Evolutionary conservation across 1,284 basidiomycete species (phyloP).

Genomic region (Ganoderma leucocontextum): DNA sequence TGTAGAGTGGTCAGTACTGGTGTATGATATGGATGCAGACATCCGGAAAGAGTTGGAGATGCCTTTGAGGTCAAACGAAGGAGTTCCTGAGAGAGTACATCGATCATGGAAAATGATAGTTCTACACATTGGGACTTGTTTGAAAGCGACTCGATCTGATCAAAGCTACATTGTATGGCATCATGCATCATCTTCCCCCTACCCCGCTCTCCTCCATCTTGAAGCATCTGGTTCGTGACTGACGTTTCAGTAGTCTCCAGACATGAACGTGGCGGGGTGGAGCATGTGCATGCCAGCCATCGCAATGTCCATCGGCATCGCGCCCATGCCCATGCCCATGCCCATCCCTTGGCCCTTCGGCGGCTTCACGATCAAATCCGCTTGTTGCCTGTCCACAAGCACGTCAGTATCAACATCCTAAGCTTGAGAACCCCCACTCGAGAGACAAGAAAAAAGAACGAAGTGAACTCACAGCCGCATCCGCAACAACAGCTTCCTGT

Average conservation of each 20-base stretch:
- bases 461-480: slow-evolving; percentile 70
- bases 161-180: not conserved
- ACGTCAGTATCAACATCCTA: not conserved
- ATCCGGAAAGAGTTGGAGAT: not conserved
- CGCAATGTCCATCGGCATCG: not conserved
- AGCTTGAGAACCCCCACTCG: slow-evolving; percentile 7
- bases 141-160: not conserved
- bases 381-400: slow-evolving; percentile 64
- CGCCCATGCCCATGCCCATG: not conserved
- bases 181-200: not conserved
- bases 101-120: not conserved
- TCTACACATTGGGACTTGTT: not conserved
- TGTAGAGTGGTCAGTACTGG: not conserved
- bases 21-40: not conserved
- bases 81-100: not conserved
- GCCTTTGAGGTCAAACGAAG: not conserved
- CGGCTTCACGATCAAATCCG: slow-evolving; percentile 59
- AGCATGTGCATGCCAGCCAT: slow-evolving; percentile 7
- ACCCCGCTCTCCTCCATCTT: not conserved
- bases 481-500: slow-evolving; percentile 77
- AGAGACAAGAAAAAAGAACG: slow-evolving; percentile 21
- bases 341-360: slow-evolving; percentile 26
- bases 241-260: slow-evolving; percentile 13
- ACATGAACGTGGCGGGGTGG: slow-evolving; percentile 12
- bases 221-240: not conserved